These are phyloP conservation scores for Pyricularia sp. DNA, from an alignment of 2,329 filamentous ascomycete genomes.

Conservation along the genomic window DNA sequence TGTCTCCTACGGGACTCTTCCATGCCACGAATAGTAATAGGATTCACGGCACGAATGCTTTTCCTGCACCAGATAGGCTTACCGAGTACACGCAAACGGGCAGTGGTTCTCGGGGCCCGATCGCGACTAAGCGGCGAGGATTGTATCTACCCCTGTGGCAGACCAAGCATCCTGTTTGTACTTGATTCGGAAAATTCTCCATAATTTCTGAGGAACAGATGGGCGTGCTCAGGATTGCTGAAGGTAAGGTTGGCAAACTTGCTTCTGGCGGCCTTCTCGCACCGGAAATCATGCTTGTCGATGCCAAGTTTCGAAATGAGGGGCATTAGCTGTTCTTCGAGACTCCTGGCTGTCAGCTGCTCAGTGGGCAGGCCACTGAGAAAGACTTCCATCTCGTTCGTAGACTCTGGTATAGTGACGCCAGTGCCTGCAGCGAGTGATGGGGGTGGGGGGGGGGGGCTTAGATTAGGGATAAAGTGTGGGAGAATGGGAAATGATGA, in stretches of 20 bases:
- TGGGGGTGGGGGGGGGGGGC: too few relatives aligned
- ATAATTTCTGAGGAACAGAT: constrained; percentile 29
- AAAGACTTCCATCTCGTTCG: constrained; percentile 33
- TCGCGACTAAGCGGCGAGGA: background rate
- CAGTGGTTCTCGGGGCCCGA: constrained; percentile 3
- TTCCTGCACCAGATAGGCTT: constrained; percentile 19
- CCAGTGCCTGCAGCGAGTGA: background rate
- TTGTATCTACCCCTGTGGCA: background rate
- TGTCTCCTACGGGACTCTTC: constrained; percentile 5
- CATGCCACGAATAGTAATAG: constrained; percentile 13
- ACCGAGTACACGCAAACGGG: constrained; percentile 20
- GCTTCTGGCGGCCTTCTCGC: constrained; percentile 29
- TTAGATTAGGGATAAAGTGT: background rate
- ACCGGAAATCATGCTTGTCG: constrained; percentile 24
- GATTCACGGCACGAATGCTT: constrained; percentile 10
- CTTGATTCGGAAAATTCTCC: constrained; percentile 8
- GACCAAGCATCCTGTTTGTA: background rate
- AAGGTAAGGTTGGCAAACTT: constrained; percentile 32
- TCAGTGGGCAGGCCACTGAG: constrained; percentile 29
- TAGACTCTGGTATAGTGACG: background rate
- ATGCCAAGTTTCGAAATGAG: constrained; percentile 31
- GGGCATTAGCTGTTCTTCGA: constrained; percentile 28
- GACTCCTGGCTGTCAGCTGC: constrained; percentile 25
- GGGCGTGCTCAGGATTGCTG: constrained; percentile 26
- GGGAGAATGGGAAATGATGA: background rate